Conservation (phyloP, 345 rosid species). For the Bretschneidera sinensis region DNA sequence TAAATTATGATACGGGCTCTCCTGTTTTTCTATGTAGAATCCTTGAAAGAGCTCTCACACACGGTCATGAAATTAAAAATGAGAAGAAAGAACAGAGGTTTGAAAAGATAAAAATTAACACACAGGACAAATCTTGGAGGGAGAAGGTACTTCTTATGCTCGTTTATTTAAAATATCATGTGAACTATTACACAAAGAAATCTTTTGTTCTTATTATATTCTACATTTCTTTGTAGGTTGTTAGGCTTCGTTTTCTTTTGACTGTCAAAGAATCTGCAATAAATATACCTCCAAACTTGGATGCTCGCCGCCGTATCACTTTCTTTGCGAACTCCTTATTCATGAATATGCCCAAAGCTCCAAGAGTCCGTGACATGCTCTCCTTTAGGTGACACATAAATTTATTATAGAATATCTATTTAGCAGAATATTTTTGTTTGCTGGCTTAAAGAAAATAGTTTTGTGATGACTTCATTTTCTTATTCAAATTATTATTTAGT, state of each 20-base stretch:
- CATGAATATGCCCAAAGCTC: constrained; percentile 93
- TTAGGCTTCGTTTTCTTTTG: constrained; percentile 70
- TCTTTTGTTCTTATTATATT: constrained; percentile 15
- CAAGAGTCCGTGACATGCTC: constrained; percentile 82
- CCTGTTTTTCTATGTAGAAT: constrained; percentile 43
- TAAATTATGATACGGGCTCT: constrained; percentile 11
- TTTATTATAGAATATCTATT: not conserved
- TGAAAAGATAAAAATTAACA: constrained; percentile 48
- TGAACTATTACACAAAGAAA: constrained; percentile 1
- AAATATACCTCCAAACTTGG: constrained; percentile 88
- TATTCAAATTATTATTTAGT: not conserved
- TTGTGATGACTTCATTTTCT: not conserved
- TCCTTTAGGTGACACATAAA: constrained; percentile 64
- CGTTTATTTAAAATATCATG: constrained; percentile 4
- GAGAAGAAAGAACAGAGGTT: constrained; percentile 62
- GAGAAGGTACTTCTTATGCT: constrained; percentile 59
- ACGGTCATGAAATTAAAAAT: constrained; percentile 16
- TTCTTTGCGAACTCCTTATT: constrained; percentile 95
- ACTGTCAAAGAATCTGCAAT: constrained; percentile 96
- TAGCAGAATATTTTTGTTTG: not conserved
- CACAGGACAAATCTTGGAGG: constrained; percentile 31
- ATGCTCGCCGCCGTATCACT: constrained; percentile 96
- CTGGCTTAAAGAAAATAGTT: not conserved
- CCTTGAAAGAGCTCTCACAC: constrained; percentile 38
- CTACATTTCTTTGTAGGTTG: constrained; percentile 40